Conservation (phyloP, 176 grass and related monocot species). For the Hordeum vulgare region MorexV3_pseudomolecules_assembly NC_058521.1:11903048-11903547, state of each 20-base stretch:
- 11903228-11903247: neutral
- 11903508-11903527: conserved; percentile 20
- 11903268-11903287: conserved; percentile 31
- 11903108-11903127: conserved; percentile 13
- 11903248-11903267: conserved; percentile 21
- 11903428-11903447: too few relatives aligned
- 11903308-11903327: conserved; percentile 18
- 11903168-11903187: conserved; percentile 12
- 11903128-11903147: conserved; percentile 9
- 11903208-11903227: neutral
- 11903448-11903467: too few relatives aligned
- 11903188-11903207: conserved; percentile 28
- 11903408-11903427: neutral
- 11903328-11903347: conserved; percentile 36
- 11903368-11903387: neutral
- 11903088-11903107: conserved; percentile 23
- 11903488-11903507: conserved; percentile 19
- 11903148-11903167: conserved; percentile 12
- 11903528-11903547: conserved; percentile 48
- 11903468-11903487: too few relatives aligned
- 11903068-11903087: neutral
- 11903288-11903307: conserved; percentile 13
- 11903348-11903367: conserved; percentile 16
- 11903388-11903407: neutral
- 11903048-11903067: conserved; percentile 26